Percentiles rank a stretch among this genome's conserved stretches.
These are phyloP conservation scores for Daldinia caldariorum DNA, from an alignment of 495 filamentous ascomycete species.

Conservation along the genomic window DNA sequence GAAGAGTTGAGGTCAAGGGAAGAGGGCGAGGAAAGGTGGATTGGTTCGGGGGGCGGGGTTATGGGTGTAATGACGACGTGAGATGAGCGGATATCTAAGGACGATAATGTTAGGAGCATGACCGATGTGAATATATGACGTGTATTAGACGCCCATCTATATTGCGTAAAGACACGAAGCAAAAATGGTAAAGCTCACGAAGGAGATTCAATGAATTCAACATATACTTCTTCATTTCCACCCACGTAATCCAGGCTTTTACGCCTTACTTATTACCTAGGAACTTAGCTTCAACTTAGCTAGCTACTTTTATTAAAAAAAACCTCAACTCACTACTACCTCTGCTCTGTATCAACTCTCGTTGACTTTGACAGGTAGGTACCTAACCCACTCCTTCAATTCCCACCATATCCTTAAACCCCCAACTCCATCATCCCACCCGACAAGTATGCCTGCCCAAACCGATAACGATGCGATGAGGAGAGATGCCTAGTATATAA, in stretches of 20 bases:
- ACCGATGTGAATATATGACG: neutral
- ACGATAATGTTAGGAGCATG: neutral
- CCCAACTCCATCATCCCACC: neutral
- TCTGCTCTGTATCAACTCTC: no score
- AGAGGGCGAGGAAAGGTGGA: neutral
- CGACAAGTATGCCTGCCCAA: neutral
- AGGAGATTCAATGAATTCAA: neutral
- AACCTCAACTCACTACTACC: no score
- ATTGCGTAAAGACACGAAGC: neutral
- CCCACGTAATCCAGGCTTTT: slow-evolving; percentile 15
- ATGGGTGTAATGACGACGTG: neutral
- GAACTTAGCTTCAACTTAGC: neutral
- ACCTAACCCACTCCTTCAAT: no score
- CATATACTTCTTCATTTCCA: neutral
- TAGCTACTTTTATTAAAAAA: no score
- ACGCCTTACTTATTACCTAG: no score
- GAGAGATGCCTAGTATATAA: no score
- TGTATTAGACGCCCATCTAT: neutral
- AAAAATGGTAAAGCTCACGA: no score
- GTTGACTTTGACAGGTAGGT: no score
- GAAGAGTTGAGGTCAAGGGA: neutral
- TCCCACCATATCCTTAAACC: no score
- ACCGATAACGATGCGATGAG: neutral
- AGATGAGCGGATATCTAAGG: neutral
- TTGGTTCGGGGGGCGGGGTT: neutral